A percentile compares a stretch with the other conserved stretches of the same genome.
Evolutionary conservation across 2,329 filamentous ascomycete species (phyloP).

Genomic region (Bipolaris zeicola): DNA sequence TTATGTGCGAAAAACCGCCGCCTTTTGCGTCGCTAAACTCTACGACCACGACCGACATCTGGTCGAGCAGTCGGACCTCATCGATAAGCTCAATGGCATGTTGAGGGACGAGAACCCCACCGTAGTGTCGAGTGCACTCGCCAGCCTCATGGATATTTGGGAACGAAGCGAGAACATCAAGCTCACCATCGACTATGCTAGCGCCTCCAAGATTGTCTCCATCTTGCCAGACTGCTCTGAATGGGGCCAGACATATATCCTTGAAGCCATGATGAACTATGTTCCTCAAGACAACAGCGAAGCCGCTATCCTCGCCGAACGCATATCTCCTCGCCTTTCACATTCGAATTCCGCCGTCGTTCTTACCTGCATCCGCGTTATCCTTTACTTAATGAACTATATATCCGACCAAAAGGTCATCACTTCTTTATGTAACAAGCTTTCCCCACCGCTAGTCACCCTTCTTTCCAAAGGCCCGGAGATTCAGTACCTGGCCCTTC

Average conservation of each 20-base stretch:
- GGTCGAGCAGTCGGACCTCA: conserved; percentile 89
- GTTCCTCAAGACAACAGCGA: conserved; percentile 90
- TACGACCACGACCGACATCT: conserved; percentile 94
- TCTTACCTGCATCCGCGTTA: conserved; percentile 92
- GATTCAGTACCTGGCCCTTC: conserved; percentile 94
- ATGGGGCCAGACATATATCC: conserved; percentile 98
- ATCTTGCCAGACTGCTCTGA: conserved; percentile 97
- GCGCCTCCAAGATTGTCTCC: conserved; percentile 96
- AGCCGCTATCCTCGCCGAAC: conserved; percentile 86
- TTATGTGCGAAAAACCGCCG: conserved; percentile 96
- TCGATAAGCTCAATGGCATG: conserved; percentile 87
- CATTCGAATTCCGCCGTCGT: conserved; percentile 98
- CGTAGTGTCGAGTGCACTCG: conserved; percentile 91
- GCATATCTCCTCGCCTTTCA: conserved; percentile 92
- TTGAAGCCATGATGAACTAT: conserved; percentile 97
- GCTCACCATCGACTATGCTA: conserved; percentile 95
- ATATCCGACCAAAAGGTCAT: conserved; percentile 91
- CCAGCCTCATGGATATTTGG: conserved; percentile 96
- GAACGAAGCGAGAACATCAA: conserved; percentile 97
- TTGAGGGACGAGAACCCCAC: conserved; percentile 96
- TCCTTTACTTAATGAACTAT: conserved; percentile 98
- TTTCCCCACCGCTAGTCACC: conserved; percentile 93
- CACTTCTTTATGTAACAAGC: conserved; percentile 82
- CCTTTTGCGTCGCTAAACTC: conserved; percentile 94
- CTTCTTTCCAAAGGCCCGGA: conserved; percentile 94